phyloP scores from a whole-genome alignment of 2,329 filamentous ascomycete species.

The Mariannaea elegans region DNA sequence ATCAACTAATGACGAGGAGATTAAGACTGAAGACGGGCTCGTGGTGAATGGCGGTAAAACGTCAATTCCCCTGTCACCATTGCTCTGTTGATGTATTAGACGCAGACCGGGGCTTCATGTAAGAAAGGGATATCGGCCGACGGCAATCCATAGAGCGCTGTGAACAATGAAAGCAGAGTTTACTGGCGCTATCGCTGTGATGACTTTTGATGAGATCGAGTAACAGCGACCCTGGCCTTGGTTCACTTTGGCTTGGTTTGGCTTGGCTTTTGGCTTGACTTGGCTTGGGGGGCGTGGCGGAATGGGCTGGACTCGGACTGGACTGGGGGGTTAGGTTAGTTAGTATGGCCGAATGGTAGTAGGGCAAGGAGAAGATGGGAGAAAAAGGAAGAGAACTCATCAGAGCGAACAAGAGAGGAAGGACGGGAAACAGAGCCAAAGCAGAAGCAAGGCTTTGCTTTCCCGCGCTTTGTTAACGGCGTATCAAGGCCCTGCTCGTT shows the following conservation, averaged over 20 bases:
- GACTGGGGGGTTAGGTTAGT: background rate
- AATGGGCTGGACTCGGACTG: conserved; percentile 13
- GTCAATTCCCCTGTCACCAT: too few relatives aligned
- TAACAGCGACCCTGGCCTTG: background rate
- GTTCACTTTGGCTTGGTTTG: background rate
- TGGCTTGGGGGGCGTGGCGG: conserved; percentile 2
- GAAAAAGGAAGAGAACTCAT: background rate
- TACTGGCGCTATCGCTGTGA: conserved; percentile 10
- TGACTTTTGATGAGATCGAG: conserved; percentile 15
- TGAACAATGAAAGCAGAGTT: conserved; percentile 2
- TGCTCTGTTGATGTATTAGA: too few relatives aligned
- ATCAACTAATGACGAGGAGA: too few relatives aligned
- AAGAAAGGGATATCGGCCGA: background rate
- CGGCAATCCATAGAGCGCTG: background rate
- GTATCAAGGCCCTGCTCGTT: too few relatives aligned
- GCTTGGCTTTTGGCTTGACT: background rate
- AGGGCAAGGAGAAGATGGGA: conserved; percentile 10
- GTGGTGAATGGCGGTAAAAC: too few relatives aligned
- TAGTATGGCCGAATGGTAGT: background rate
- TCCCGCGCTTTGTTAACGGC: too few relatives aligned
- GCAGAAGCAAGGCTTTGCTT: too few relatives aligned
- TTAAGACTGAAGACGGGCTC: too few relatives aligned
- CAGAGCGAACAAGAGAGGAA: too few relatives aligned
- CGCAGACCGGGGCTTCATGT: too few relatives aligned
- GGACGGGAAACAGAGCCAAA: too few relatives aligned